Base-by-base conservation (phyloP, 441 rosid genomes). In the Gossypium gossypioides region DNA sequence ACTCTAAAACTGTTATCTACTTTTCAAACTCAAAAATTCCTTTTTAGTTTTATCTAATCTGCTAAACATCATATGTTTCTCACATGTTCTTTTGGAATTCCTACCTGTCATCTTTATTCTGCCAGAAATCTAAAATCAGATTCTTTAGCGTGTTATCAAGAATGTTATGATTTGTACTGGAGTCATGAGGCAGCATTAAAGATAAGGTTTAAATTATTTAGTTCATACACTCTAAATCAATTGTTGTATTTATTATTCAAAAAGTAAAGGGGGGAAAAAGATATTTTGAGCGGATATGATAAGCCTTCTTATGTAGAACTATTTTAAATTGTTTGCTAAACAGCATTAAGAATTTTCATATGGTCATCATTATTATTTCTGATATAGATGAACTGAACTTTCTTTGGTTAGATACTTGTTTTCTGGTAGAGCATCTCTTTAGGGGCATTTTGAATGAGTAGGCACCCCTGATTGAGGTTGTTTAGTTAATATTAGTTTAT, bases 61-160 rank as follows among this genome's bases (percentile, higher is more conserved):
- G 54, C 44, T 64, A 42, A 61, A 64, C 12, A 13, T 40, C 52
- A 10, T 34, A 34, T 19, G 27, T 37, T 63, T 63, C 68, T 63
- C 68, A 18, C 68, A 63, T 19, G 27, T 63, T 18, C 68, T 40
- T 63, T 34, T 19, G n/a, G 29, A 18, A 63, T 63, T 40, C 32
- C 59, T 63, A 10, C 24, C 27, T 3, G 24, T 63, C 42, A 63
- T 63, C 52, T 40, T 10, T 63, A 40, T 19, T 13, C 29, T 19
- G n/a, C 6, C 22, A 55, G 98, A 62, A 63, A 63, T 40, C n/a
- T 19, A 40, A 63, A 63, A 37, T 62, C 5, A 18, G 44, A n/a
- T 62, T 62, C 16, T 37, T 63, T 63, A 37, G 19, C 10, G 24
- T 62, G 29, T 64, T 19, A 21, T 64, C 32, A 64, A 64, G 69